Percentiles rank a stretch among this genome's conserved stretches.
phyloP scores from a whole-genome alignment of 176 grass and related monocot species.

The Juncus inflexus region DNA sequence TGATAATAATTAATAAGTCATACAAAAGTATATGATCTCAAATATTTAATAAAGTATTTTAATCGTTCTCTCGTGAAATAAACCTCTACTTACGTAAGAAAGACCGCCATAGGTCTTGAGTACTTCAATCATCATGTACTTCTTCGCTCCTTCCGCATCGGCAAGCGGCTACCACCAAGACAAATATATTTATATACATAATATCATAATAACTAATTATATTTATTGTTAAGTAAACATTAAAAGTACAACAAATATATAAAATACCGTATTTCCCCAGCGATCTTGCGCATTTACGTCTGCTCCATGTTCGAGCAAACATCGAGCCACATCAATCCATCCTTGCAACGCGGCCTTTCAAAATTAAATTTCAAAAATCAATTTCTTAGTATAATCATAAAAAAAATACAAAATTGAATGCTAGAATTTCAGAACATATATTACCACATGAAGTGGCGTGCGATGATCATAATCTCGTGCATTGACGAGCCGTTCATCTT shows the following conservation, averaged over 20 bases:
- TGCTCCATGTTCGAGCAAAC: conserved; percentile 72
- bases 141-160: conserved; percentile 91
- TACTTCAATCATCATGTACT: conserved; percentile 62
- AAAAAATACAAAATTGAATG: too few relatives aligned
- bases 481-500: conserved; percentile 75
- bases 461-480: conserved; percentile 91
- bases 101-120: conserved; percentile 81
- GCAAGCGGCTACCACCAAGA: conserved; percentile 68
- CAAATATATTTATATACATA: background rate
- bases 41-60: too few relatives aligned
- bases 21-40: too few relatives aligned
- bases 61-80: too few relatives aligned
- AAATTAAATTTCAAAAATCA: too few relatives aligned
- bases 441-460: conserved; percentile 82
- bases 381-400: too few relatives aligned
- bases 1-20: too few relatives aligned
- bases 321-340: conserved; percentile 77
- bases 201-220: background rate
- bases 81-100: conserved; percentile 58
- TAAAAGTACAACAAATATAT: background rate
- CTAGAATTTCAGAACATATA: too few relatives aligned
- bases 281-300: conserved; percentile 95
- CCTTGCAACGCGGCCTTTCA: conserved; percentile 58
- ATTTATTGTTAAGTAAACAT: conserved; percentile 5
- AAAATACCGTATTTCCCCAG: conserved; percentile 83